These are phyloP conservation scores for Xerocomus minutiporus DNA, from an alignment of 1,284 basidiomycete species.

Conservation along the genomic window DNA sequence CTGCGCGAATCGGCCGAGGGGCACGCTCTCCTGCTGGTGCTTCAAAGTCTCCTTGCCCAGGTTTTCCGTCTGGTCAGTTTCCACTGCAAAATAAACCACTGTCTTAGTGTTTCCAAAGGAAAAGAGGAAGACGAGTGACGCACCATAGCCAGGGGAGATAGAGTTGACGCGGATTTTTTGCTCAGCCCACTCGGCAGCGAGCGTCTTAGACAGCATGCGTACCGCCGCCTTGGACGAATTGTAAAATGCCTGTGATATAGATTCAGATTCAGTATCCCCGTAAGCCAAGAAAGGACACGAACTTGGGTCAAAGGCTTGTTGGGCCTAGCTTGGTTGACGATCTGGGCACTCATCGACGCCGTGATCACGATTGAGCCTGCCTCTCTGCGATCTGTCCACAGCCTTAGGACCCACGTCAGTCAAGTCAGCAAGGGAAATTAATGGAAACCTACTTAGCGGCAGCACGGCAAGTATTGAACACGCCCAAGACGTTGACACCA, in stretches of 20 bases:
- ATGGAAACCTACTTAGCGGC: constrained; percentile 32
- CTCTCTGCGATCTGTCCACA: constrained; percentile 2
- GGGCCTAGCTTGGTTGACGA: constrained; percentile 39
- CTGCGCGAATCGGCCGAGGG: constrained; percentile 42
- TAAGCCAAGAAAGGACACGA: neutral
- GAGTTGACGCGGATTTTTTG: constrained; percentile 56
- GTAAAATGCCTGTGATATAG: constrained; percentile 44
- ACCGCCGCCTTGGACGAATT: constrained; percentile 61
- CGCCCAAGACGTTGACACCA: constrained; percentile 40
- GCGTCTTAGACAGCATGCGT: constrained; percentile 50
- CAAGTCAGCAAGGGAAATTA: neutral
- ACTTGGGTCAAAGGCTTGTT: constrained; percentile 38
- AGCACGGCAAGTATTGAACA: constrained; percentile 43
- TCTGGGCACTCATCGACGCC: constrained; percentile 47
- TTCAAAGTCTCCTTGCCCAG: constrained; percentile 35
- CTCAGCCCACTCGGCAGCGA: constrained; percentile 59
- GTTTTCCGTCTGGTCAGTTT: constrained; percentile 36
- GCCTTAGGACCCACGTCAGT: constrained; percentile 6
- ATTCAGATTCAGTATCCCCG: neutral
- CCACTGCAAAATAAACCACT: constrained; percentile 19
- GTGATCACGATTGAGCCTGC: constrained; percentile 42
- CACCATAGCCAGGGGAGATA: constrained; percentile 58
- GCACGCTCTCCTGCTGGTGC: constrained; percentile 36
- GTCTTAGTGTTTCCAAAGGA: neutral
- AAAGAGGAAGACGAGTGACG: neutral